Evolutionary conservation across 495 filamentous ascomycete genomes (phyloP).

Genomic region (Xylaria telfairii): DNA sequence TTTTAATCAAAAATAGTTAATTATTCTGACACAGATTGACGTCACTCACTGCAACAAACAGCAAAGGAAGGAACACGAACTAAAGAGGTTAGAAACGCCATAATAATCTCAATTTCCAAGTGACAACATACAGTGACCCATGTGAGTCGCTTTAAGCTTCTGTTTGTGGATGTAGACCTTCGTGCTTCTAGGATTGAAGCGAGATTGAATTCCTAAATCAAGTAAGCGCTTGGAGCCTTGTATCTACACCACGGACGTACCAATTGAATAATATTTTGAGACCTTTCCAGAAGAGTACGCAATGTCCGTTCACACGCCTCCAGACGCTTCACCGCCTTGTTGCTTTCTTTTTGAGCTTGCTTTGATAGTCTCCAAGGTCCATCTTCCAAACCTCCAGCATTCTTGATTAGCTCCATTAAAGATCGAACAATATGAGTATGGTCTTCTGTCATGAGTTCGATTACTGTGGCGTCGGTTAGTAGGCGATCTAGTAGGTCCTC

Average conservation of each 20-base stretch:
- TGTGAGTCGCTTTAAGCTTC: slow-evolving; percentile 6
- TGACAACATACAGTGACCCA: slow-evolving; percentile 8
- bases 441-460: neutral
- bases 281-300: neutral
- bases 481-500: neutral
- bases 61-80: slow-evolving; percentile 3
- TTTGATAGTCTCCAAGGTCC: neutral
- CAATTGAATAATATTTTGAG: neutral
- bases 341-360: neutral
- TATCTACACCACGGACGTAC: neutral
- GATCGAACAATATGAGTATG: slow-evolving; percentile 1
- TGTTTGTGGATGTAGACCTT: slow-evolving; percentile 2
- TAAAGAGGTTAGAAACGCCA: neutral
- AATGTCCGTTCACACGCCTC: neutral
- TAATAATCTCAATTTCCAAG: too few species aligned
- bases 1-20: neutral
- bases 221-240: neutral
- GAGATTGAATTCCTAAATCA: slow-evolving; percentile 14
- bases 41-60: neutral
- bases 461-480: neutral
- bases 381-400: neutral
- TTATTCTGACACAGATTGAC: too few species aligned
- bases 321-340: neutral
- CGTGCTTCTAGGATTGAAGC: slow-evolving; percentile 12
- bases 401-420: neutral